Conservation (phyloP, 2,329 filamentous ascomycete species). For the Curvularia sp. region DNA sequence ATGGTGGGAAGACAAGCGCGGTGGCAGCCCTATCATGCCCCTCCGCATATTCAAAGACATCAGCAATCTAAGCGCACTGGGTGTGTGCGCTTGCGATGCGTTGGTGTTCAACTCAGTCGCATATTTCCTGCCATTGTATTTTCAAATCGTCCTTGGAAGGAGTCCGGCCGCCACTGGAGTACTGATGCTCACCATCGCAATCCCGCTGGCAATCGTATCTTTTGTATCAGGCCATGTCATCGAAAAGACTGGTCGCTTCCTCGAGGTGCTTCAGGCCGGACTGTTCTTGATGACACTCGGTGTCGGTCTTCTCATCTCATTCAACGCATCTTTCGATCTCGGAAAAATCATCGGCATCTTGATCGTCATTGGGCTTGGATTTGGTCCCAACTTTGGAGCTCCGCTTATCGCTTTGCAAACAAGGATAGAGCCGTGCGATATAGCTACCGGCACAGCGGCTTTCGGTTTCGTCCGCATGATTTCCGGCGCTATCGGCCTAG, state of each 20-base stretch:
- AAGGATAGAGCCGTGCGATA: slow-evolving; percentile 61
- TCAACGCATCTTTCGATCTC: slow-evolving; percentile 23
- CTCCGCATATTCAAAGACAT: slow-evolving; percentile 66
- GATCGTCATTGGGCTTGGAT: slow-evolving; percentile 59
- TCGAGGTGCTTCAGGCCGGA: slow-evolving; percentile 45
- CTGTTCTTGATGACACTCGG: slow-evolving; percentile 45
- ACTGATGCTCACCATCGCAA: slow-evolving; percentile 66
- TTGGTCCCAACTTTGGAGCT: slow-evolving; percentile 63
- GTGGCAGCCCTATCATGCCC: slow-evolving; percentile 72
- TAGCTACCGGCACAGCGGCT: slow-evolving; percentile 60
- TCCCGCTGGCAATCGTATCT: slow-evolving; percentile 55
- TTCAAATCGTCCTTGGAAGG: slow-evolving; percentile 70
- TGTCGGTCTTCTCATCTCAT: slow-evolving; percentile 42
- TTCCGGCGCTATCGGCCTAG: slow-evolving; percentile 56
- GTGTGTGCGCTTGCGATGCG: slow-evolving; percentile 57
- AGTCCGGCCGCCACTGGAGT: slow-evolving; percentile 64
- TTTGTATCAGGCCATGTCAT: slow-evolving; percentile 57
- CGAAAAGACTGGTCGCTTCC: slow-evolving; percentile 53
- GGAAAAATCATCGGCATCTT: slow-evolving; percentile 56
- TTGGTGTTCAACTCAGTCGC: slow-evolving; percentile 69
- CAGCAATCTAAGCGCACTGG: slow-evolving; percentile 64
- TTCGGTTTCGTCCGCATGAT: slow-evolving; percentile 58
- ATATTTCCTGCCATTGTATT: slow-evolving; percentile 78
- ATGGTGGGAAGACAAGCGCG: slow-evolving; percentile 65
- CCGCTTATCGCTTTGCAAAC: slow-evolving; percentile 64